These are phyloP conservation scores for Antrodiella citrinella DNA, from an alignment of 768 basidiomycete genomes.

Conservation along the genomic window DNA sequence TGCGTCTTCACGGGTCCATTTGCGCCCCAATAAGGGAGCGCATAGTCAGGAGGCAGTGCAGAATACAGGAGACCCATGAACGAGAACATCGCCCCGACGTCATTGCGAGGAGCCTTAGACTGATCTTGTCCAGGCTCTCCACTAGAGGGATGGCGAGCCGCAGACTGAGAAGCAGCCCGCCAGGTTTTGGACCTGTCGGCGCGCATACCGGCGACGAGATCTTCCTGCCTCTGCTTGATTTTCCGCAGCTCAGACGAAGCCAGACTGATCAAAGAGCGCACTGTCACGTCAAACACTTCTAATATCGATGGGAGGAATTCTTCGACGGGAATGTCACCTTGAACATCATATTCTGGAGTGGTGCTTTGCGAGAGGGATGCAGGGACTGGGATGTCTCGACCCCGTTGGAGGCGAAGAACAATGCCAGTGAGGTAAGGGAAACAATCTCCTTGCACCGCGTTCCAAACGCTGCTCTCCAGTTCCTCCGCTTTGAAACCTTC, in stretches of 20 bases:
- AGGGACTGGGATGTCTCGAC: slow-evolving; percentile 15
- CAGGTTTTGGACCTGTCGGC: slow-evolving; percentile 53
- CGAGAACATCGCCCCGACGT: slow-evolving; percentile 77
- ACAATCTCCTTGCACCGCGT: slow-evolving; percentile 75
- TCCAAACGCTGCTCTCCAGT: slow-evolving; percentile 75
- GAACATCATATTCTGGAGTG: slow-evolving; percentile 28
- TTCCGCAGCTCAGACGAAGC: slow-evolving; percentile 77
- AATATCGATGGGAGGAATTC: slow-evolving; percentile 52
- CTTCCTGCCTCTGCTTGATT: slow-evolving; percentile 87
- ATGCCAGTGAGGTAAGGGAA: slow-evolving; percentile 64
- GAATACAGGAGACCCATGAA: slow-evolving; percentile 79
- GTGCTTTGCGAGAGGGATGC: slow-evolving; percentile 17
- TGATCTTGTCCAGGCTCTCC: slow-evolving; percentile 20
- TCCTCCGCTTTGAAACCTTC: slow-evolving; percentile 69
- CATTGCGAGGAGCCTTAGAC: slow-evolving; percentile 54
- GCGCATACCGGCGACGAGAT: slow-evolving; percentile 60
- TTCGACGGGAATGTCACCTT: slow-evolving; percentile 31
- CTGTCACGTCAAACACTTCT: slow-evolving; percentile 58
- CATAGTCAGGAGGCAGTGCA: slow-evolving; percentile 64
- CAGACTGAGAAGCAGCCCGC: slow-evolving; percentile 28
- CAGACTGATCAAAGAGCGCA: slow-evolving; percentile 64
- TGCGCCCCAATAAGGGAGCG: slow-evolving; percentile 80
- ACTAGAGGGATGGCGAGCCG: slow-evolving; percentile 8
- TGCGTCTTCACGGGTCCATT: slow-evolving; percentile 40
- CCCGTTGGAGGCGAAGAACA: slow-evolving; percentile 47